phyloP scores from a whole-genome alignment of 441 rosid species.

The Kokia cookei region DNA sequence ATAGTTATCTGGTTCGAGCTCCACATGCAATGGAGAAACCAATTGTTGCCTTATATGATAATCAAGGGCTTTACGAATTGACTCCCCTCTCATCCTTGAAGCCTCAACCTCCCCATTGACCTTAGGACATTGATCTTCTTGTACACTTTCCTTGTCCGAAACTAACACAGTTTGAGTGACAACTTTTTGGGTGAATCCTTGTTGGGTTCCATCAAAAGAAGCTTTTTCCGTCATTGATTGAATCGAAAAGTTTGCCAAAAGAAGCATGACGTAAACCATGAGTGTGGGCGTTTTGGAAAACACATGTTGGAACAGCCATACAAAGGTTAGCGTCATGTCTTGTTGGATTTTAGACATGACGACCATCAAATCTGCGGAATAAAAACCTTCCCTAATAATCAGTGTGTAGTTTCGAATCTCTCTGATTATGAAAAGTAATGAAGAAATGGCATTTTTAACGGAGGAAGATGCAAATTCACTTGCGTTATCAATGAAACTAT shows the following conservation, averaged over 20 bases:
- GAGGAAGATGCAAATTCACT: constrained; percentile 47
- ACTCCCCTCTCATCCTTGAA: constrained; percentile 23
- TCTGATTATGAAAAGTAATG: constrained; percentile 59
- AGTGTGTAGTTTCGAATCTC: constrained; percentile 62
- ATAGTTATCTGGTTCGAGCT: constrained; percentile 44
- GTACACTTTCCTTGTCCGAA: too few species aligned
- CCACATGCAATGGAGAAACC: constrained; percentile 30
- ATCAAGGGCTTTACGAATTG: constrained; percentile 23
- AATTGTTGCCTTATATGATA: constrained; percentile 26
- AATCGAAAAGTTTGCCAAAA: constrained; percentile 60
- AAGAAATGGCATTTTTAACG: constrained; percentile 56
- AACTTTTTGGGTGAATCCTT: background rate
- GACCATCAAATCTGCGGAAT: constrained; percentile 34
- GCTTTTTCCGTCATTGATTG: constrained; percentile 33
- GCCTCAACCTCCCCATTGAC: constrained; percentile 46
- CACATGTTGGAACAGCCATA: constrained; percentile 73
- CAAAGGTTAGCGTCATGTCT: constrained; percentile 54
- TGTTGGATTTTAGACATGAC: constrained; percentile 29
- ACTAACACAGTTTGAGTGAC: background rate
- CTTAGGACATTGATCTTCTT: background rate
- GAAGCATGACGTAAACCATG: constrained; percentile 67
- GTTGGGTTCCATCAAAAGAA: background rate
- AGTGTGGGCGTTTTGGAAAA: constrained; percentile 63
- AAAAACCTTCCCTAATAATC: constrained; percentile 26
- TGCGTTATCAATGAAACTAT: constrained; percentile 28